Evolutionary conservation across 768 basidiomycete species (phyloP), one percentile per base, ranked within the genome.

Genomic region (Leccinellum rugosiceps): DNA sequence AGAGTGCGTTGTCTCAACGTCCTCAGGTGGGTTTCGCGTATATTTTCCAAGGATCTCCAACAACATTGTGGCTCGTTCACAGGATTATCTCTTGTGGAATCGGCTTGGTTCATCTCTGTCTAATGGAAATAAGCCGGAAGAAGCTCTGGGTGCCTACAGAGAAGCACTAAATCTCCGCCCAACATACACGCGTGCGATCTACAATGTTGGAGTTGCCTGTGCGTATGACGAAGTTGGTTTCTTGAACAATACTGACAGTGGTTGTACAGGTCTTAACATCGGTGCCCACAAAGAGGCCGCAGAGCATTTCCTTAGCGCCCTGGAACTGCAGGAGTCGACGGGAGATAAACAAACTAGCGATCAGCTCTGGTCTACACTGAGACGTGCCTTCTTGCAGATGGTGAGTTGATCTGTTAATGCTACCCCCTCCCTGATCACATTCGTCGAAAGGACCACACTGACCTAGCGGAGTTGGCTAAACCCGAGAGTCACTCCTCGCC

Each of bases 191-290:
- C 86, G 97, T 11, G 97, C 95, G 10, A 92, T 98, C 23, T 98
- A 96, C 69, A 99, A 99, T 66, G 92, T 99, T 34, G 97, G 95
- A 45, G 97, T 99, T 26, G 94, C 95, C 21, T 99, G 94, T 94
- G 67, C 65, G 92, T 83, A 4, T n/a, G 28, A 45, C 8, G 52
- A 52, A 5, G 15, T 19, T 26, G 41, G 41, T 48, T 52, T 57
- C 25, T 47, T 26, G 49, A 56, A 10, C 46, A 45, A 52, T 41
- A 50, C 50, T 61, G n/a, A 58, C 43, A 8, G 38, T 3, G 9
- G 25, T 54, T 35, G 54, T 32, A 6, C 57, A 97, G 94, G 96
- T 68, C 74, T 99, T 59, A 99, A 99, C 70, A 96, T 98, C 52
- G 95, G 94, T 9, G 93, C 94, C 9, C 83, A 91, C 72, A 88